phyloP scores from a whole-genome alignment of 192 early-diverging fungal genomes.

The Coemansia sp. region DNA sequence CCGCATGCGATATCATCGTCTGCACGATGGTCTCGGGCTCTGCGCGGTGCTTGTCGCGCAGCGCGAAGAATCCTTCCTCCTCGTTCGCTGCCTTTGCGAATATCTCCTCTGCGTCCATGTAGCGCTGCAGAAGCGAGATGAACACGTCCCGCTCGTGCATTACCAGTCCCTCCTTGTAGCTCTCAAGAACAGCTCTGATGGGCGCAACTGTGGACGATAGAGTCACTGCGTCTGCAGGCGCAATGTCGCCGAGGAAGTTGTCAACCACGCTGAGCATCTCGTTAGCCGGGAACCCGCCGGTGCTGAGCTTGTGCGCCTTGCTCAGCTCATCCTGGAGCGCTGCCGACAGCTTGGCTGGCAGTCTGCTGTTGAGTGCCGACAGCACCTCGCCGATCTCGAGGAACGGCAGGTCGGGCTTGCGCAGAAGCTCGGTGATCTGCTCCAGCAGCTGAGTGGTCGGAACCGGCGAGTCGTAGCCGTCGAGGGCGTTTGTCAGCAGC shows the following conservation, averaged over 20 bases:
- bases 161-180: slow-evolving; percentile 74
- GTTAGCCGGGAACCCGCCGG: slow-evolving; percentile 66
- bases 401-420: slow-evolving; percentile 81
- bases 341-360: slow-evolving; percentile 69
- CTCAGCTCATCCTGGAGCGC: slow-evolving; percentile 54
- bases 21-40: slow-evolving; percentile 71
- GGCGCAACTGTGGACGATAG: slow-evolving; percentile 69
- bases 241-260: slow-evolving; percentile 52
- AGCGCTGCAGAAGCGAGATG: slow-evolving; percentile 77
- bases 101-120: slow-evolving; percentile 80
- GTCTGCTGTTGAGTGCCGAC: slow-evolving; percentile 80
- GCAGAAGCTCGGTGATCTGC: slow-evolving; percentile 72
- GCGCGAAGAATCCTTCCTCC: slow-evolving; percentile 80
- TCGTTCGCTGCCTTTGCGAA: slow-evolving; percentile 74
- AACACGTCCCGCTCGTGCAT: slow-evolving; percentile 74
- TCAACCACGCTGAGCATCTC: slow-evolving; percentile 68
- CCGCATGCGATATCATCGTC: slow-evolving; percentile 81
- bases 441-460: slow-evolving; percentile 63
- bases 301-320: slow-evolving; percentile 34
- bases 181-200: slow-evolving; percentile 64
- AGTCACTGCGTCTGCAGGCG: slow-evolving; percentile 65
- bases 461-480: slow-evolving; percentile 80
- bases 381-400: slow-evolving; percentile 79
- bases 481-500: slow-evolving; percentile 66
- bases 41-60: slow-evolving; percentile 86